phyloP scores from a whole-genome alignment of 164 flowering plant species.

The Pachysandra terminalis region DNA sequence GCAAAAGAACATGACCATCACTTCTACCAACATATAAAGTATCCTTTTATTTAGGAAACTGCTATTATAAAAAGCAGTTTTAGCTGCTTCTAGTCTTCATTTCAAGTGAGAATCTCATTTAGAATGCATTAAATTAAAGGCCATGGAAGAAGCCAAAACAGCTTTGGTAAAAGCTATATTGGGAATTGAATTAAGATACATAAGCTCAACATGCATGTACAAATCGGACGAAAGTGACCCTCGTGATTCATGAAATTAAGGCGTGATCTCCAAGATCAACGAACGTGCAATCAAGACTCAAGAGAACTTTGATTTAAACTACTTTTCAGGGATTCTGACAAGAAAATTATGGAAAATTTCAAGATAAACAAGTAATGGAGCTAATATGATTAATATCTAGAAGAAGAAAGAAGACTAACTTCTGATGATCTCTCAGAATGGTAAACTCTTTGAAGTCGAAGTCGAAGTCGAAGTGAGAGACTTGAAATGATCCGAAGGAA shows the following conservation, averaged over 20 bases:
- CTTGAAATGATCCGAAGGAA: constrained; percentile 81
- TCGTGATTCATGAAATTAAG: neutral
- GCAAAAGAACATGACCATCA: constrained; percentile 34
- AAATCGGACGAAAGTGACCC: constrained; percentile 23
- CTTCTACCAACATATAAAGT: constrained; percentile 8
- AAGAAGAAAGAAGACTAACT: constrained; percentile 13
- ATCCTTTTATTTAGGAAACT: neutral
- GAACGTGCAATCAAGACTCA: neutral
- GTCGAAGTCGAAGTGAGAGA: constrained; percentile 69
- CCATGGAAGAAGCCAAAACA: too few species aligned
- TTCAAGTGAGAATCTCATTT: too few species aligned
- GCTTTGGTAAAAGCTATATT: too few species aligned
- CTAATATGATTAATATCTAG: neutral
- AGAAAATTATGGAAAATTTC: neutral
- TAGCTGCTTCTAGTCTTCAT: too few species aligned
- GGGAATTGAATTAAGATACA: neutral
- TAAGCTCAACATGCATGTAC: constrained; percentile 16
- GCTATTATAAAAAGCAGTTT: too few species aligned
- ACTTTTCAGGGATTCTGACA: neutral
- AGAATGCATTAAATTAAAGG: too few species aligned
- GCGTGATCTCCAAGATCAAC: too few species aligned
- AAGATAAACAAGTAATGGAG: neutral
- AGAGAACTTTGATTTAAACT: neutral
- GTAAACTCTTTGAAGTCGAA: constrained; percentile 95
- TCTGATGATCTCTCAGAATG: constrained; percentile 49